A percentile compares a stretch with the other conserved stretches of the same genome.
phyloP scores from a whole-genome alignment of 306 rosid species.

The Pachyrhizus erosus region DNA sequence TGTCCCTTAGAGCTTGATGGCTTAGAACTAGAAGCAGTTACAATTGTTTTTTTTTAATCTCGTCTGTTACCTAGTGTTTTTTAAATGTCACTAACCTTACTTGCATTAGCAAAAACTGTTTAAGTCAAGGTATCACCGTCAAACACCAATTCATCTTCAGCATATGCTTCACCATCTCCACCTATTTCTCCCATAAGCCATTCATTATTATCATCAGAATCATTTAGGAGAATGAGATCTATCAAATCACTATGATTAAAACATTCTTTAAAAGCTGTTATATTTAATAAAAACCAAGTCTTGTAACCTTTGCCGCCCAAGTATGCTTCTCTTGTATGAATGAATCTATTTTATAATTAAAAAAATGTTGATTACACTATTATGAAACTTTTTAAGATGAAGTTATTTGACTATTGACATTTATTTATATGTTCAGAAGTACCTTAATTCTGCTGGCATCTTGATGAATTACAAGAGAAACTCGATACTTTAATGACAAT shows the following conservation, averaged over 20 bases:
- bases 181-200: not conserved
- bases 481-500: too few species aligned
- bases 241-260: not conserved
- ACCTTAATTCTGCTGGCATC: too few species aligned
- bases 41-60: not conserved
- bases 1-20: not conserved
- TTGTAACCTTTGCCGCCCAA: not conserved
- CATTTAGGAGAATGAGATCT: not conserved
- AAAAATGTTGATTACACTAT: too few species aligned
- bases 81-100: not conserved
- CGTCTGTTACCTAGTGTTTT: not conserved
- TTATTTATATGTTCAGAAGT: too few species aligned
- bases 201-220: not conserved
- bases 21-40: not conserved
- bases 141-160: not conserved
- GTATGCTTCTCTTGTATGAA: not conserved
- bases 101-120: not conserved
- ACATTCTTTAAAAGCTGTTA: not conserved
- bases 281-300: not conserved
- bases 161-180: not conserved
- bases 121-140: not conserved
- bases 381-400: too few species aligned
- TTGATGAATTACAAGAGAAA: too few species aligned
- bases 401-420: too few species aligned
- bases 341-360: too few species aligned